A percentile compares a stretch with the other conserved stretches of the same genome.
Conservation (phyloP, 1,284 basidiomycete genomes). For the Trichosporon sp. region DNA sequence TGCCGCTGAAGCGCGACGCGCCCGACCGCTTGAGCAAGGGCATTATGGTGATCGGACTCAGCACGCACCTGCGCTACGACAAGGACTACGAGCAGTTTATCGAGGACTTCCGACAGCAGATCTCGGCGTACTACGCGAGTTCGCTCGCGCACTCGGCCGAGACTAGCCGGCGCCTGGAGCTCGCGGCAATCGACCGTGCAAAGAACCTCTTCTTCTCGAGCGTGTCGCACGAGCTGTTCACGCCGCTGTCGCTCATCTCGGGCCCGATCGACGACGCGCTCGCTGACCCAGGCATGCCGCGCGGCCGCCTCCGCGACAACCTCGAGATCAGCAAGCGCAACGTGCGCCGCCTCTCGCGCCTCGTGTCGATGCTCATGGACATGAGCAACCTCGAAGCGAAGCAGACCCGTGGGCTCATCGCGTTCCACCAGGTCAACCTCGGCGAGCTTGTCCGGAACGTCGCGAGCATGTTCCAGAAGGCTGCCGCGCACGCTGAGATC, state of each 20-base stretch:
- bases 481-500: constrained; percentile 36
- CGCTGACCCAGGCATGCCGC: constrained; percentile 21
- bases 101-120: constrained; percentile 4
- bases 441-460: constrained; percentile 47
- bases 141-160: constrained; percentile 32
- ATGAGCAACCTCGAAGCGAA: constrained; percentile 29
- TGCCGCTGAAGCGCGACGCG: constrained; percentile 46
- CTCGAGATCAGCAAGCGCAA: constrained; percentile 43
- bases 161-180: constrained; percentile 42
- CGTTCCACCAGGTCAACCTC: constrained; percentile 46
- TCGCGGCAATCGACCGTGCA: constrained; percentile 48
- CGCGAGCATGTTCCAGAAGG: constrained; percentile 45
- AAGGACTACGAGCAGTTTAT: constrained; percentile 44
- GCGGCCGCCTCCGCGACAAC: constrained; percentile 37
- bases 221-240: constrained; percentile 46
- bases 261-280: constrained; percentile 41
- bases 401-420: constrained; percentile 41
- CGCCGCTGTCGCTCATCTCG: constrained; percentile 47
- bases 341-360: constrained; percentile 36
- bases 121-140: constrained; percentile 19
- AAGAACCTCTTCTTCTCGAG: constrained; percentile 45
- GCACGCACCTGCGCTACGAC: constrained; percentile 42
- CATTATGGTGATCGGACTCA: constrained; percentile 48
- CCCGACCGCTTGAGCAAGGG: constrained; percentile 39
- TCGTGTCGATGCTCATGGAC: constrained; percentile 48